Base-by-base conservation (phyloP, 2,329 filamentous ascomycete genomes). In the Talaromyces sp. region DNA sequence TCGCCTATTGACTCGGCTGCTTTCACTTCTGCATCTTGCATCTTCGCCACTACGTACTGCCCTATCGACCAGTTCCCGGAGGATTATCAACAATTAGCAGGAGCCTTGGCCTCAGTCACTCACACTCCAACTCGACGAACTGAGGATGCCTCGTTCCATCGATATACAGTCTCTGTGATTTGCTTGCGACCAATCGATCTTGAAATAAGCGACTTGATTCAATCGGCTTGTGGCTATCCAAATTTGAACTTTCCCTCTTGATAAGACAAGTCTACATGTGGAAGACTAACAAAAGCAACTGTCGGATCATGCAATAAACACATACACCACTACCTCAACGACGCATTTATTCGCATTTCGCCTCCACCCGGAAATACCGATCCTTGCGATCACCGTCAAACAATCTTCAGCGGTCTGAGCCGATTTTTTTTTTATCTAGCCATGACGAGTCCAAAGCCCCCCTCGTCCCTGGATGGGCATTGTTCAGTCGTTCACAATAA, bases 401-500 rank as follows among this genome's bases (percentile, higher is more conserved):
- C 43, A 14, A 46, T 3, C n/a, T 14, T 46, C 43, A 19, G 11
- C 43, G 43, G 17, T 19, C 19, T 12, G 14, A 11, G 43, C 4
- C 43, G 43, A 24, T 24, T 24, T 24, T 46, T 24, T 24, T 24
- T 46, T 21, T 27, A 29, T 29, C 17, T 27, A 29, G 24, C 69
- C 52, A 95, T 95, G 91, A 79, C 86, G 70, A 80, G 88, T 60
- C 91, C 91, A 54, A 77, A 85, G 69, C 91, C 92, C 57, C 79
- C 83, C 57, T 82, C 86, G 70, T 80, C 87, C 64, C 79, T 97
- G 72, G 84, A 86, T 73, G 86, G 88, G 75, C 87, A 90, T 69
- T 97, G 93, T 77, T 91, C 92, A 61, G 85, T 89, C 69, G 83
- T 97, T 63, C 81, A 90, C 78, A 81, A 92, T 71, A 87, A 92